A percentile compares a stretch with the other conserved stretches of the same genome.
These are phyloP conservation scores for Phytophthora podocarpi DNA, from an alignment of 352 stramenopile genomes.

Conservation along the genomic window DNA sequence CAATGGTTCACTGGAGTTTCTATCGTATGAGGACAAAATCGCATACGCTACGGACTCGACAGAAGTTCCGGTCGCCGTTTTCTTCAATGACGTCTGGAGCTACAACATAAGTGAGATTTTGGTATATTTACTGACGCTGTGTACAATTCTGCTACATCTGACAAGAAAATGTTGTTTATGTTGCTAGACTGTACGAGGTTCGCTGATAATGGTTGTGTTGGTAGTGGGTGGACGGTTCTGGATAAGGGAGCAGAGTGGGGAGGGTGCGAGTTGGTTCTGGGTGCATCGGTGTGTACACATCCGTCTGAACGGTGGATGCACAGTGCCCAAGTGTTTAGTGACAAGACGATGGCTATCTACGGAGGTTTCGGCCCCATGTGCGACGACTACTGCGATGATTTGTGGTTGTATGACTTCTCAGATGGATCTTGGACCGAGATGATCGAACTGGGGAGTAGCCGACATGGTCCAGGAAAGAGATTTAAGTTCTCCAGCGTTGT, in stretches of 20 bases:
- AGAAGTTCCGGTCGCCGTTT: constrained; percentile 83
- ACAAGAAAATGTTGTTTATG: background rate
- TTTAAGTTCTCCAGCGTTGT: constrained; percentile 93
- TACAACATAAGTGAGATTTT: constrained; percentile 89
- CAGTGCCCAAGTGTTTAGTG: constrained; percentile 86
- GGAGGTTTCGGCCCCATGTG: constrained; percentile 93
- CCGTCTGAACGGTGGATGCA: constrained; percentile 91
- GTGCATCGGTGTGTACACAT: constrained; percentile 87
- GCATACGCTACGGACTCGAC: constrained; percentile 44
- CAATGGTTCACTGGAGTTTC: constrained; percentile 86
- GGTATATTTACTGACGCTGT: background rate
- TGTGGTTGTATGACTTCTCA: constrained; percentile 94
- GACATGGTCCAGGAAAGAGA: constrained; percentile 81
- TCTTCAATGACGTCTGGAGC: constrained; percentile 97
- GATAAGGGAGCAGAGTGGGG: constrained; percentile 89
- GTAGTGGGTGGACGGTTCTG: constrained; percentile 86
- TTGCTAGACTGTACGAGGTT: constrained; percentile 81
- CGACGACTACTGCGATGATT: constrained; percentile 96
- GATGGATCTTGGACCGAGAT: constrained; percentile 92
- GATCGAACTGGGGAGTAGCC: constrained; percentile 68
- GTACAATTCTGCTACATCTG: background rate
- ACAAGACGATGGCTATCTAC: constrained; percentile 93
- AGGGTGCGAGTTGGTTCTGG: constrained; percentile 89
- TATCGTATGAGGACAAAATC: constrained; percentile 90
- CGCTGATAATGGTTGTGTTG: constrained; percentile 82